Percentiles rank a stretch among this genome's conserved stretches.
Evolutionary conservation across 805 yeast species (phyloP).

Genomic region (Wickerhamomyces rabaulensis): DNA sequence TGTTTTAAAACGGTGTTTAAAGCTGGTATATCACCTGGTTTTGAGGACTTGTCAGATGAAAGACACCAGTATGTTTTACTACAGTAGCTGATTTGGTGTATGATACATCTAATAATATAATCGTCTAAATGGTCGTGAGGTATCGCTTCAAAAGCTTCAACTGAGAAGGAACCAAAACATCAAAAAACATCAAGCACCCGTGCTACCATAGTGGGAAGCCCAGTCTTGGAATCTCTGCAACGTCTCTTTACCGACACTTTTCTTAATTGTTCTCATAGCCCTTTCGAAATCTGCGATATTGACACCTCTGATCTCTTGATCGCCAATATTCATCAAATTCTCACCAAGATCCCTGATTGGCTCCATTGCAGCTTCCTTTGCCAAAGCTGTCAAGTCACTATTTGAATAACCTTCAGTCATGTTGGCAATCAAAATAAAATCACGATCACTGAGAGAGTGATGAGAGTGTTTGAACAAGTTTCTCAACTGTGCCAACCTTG

Average conservation of each 20-base stretch:
- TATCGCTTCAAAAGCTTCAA: too few species aligned
- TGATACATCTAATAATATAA: too few species aligned
- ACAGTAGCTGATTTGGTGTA: too few species aligned
- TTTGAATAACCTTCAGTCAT: constrained; percentile 87
- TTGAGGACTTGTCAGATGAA: too few species aligned
- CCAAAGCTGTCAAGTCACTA: constrained; percentile 86
- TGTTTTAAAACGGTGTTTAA: too few species aligned
- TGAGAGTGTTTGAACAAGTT: constrained; percentile 68
- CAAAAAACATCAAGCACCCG: constrained; percentile 57
- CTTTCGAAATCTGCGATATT: constrained; percentile 64
- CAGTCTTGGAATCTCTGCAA: constrained; percentile 78
- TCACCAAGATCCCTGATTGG: constrained; percentile 90
- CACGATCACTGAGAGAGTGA: constrained; percentile 60
- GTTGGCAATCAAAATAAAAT: constrained; percentile 52
- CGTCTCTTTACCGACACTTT: constrained; percentile 84
- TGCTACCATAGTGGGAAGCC: constrained; percentile 83
- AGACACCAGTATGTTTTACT: too few species aligned
- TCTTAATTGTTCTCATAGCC: constrained; percentile 76
- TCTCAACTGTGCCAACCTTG: constrained; percentile 65
- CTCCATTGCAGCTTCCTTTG: constrained; percentile 98
- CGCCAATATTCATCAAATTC: constrained; percentile 58
- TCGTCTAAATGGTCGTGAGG: too few species aligned
- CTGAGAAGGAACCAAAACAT: too few species aligned
- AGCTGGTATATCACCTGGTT: too few species aligned
- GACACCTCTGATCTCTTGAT: constrained; percentile 76